Base-by-base conservation (phyloP, 768 basidiomycete species). In the Serendipita sp. region DNA sequence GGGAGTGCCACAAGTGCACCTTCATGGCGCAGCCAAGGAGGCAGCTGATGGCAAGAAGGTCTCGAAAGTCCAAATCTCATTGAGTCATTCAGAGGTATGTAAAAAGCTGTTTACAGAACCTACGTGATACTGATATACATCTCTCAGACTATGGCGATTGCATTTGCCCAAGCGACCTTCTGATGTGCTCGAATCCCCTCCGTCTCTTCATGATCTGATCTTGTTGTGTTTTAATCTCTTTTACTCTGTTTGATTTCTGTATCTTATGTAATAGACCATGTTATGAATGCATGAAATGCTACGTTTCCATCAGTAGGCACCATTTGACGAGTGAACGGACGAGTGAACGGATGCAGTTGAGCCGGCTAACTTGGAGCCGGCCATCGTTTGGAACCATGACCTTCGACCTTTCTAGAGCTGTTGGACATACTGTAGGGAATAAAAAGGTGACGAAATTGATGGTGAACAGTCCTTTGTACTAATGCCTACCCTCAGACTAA, bases 21-120 rank as follows among this genome's bases (percentile, higher is more conserved):
- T 94, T 23, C 83, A 88, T 69, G 90, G 89, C 3, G 87, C 92
- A 50, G 93, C 91, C 34, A 78, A 85, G 72, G 72, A 75, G 2
- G 84, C 85, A 64, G 94, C 93, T 44, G 76, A 79, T 8, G 77
- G 75, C 52, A 88, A 86, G 76, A 85, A 86, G 62, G 80, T 98
- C 72, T 79, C 76, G 13, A 83, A 80, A 69, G 78, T 95, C 67
- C 77, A 90, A 70, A 76, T 99, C 67, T 94, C 91, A 16, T 76
- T 99, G 68, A 91, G 88, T 69, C 95, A 99, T 76, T 94, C 92
- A 63, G 91, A 95, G 77, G 88, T 86, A 73, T 71, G 83, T 81
- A 66, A 44, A 13, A 40, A 40, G 60, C n/a, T 46, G 36, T 48
- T 10, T 10, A 16, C 33, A n/a, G 15, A 48, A 34, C 44, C 13